phyloP scores from a whole-genome alignment of 108 stramenopile genomes.

The Epipyxis sp. region DNA sequence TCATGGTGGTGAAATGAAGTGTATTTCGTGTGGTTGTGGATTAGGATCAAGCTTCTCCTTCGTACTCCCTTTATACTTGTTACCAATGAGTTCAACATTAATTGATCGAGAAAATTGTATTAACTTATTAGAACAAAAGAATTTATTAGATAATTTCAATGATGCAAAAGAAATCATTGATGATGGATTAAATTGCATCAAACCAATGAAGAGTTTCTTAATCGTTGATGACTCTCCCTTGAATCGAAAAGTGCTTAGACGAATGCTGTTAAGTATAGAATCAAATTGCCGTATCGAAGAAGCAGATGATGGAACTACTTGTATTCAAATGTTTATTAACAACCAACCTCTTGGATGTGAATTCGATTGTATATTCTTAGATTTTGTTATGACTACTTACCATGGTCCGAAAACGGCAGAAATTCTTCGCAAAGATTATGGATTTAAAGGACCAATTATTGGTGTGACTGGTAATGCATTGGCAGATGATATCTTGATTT shows the following conservation, averaged over 20 bases:
- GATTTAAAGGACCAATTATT: not conserved
- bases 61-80: not conserved
- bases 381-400: constrained; percentile 28
- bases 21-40: not conserved
- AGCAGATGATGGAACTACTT: not conserved
- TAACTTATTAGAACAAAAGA: no score
- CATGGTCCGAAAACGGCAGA: constrained; percentile 24
- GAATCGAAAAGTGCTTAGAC: not conserved
- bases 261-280: not conserved
- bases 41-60: constrained; percentile 11
- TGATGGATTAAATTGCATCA: not conserved
- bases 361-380: constrained; percentile 26
- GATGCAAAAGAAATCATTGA: not conserved
- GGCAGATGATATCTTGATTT: no score
- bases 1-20: constrained; percentile 47
- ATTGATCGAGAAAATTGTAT: not conserved
- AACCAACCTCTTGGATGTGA: no score
- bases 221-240: constrained; percentile 6
- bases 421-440: constrained; percentile 18
- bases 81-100: not conserved
- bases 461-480: constrained; percentile 36
- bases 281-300: not conserved
- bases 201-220: not conserved
- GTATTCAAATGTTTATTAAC: no score
- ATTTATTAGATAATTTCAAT: no score